These are phyloP conservation scores for Marasmius tenuissimus DNA, from an alignment of 1,284 basidiomycete species.

Conservation along the genomic window DNA sequence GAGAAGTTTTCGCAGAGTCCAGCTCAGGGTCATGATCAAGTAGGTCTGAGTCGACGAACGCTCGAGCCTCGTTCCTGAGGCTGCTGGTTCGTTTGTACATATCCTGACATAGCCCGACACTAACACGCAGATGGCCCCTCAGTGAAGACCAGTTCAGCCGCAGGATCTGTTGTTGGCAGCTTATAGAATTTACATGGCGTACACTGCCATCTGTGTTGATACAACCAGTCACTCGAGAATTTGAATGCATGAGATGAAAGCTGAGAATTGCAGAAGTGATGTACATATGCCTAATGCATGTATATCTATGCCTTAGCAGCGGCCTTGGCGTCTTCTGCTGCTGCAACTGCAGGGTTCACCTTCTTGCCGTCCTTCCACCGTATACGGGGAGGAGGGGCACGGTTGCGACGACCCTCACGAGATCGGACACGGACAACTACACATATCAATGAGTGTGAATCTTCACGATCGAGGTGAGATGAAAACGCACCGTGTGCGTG, in stretches of 20 bases:
- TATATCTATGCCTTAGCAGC: conserved; percentile 44
- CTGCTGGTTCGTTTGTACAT: no score
- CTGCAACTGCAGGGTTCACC: conserved; percentile 82
- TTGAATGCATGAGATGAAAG: background rate
- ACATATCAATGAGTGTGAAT: conserved; percentile 1
- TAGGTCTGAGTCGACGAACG: no score
- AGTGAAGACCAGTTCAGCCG: no score
- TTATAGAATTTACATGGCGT: no score
- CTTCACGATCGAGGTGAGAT: background rate
- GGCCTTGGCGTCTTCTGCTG: conserved; percentile 65
- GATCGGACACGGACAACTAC: conserved; percentile 94
- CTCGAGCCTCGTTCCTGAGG: no score
- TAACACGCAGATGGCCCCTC: no score
- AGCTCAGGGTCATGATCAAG: no score
- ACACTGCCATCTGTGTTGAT: no score
- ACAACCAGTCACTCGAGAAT: background rate
- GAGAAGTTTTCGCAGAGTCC: no score
- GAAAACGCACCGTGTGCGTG: conserved; percentile 87
- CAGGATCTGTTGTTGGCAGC: no score
- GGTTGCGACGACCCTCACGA: conserved; percentile 91
- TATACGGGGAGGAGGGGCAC: conserved; percentile 92
- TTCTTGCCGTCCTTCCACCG: conserved; percentile 99
- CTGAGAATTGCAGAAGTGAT: background rate
- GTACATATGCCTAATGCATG: conserved; percentile 4
- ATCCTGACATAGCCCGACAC: no score